Conservation (phyloP, 306 rosid genomes). For the Quercus agrifolia region DNA sequence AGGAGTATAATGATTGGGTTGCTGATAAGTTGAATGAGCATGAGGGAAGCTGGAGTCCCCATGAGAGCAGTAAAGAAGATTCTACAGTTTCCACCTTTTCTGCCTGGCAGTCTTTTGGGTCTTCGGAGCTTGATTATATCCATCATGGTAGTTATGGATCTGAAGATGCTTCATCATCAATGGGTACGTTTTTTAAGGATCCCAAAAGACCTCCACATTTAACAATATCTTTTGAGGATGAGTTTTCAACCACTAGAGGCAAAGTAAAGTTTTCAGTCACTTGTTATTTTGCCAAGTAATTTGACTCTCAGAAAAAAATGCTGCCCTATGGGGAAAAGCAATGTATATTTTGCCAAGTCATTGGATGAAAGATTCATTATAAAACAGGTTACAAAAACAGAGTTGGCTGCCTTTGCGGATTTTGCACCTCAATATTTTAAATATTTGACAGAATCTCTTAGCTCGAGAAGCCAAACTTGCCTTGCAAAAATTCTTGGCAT, state of each 20-base stretch:
- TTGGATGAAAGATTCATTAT: conserved; percentile 87
- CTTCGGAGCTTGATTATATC: conserved; percentile 69
- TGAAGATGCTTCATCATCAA: conserved; percentile 69
- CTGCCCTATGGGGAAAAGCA: conserved; percentile 97
- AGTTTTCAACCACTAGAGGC: conserved; percentile 55
- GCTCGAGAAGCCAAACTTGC: conserved; percentile 86
- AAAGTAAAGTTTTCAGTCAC: conserved; percentile 88
- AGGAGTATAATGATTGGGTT: conserved; percentile 75
- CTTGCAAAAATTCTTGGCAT: conserved; percentile 95
- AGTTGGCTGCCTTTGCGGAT: conserved; percentile 87
- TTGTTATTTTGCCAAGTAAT: conserved; percentile 85
- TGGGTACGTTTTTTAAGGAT: conserved; percentile 60
- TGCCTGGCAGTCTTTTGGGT: conserved; percentile 72
- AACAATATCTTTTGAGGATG: conserved; percentile 70
- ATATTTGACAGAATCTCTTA: conserved; percentile 63
- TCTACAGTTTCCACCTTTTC: conserved; percentile 53
- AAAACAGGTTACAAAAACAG: conserved; percentile 92
- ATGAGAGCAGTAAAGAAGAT: conserved; percentile 51
- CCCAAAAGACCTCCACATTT: conserved; percentile 69
- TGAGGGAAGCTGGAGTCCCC: conserved; percentile 41
- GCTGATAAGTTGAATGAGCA: conserved; percentile 49
- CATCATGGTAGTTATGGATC: conserved; percentile 67
- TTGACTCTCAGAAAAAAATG: conserved; percentile 81
- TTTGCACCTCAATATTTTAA: conserved; percentile 83
- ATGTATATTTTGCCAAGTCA: conserved; percentile 93